phyloP scores from a whole-genome alignment of 768 basidiomycete genomes.

The Boletus sensibilis region DNA sequence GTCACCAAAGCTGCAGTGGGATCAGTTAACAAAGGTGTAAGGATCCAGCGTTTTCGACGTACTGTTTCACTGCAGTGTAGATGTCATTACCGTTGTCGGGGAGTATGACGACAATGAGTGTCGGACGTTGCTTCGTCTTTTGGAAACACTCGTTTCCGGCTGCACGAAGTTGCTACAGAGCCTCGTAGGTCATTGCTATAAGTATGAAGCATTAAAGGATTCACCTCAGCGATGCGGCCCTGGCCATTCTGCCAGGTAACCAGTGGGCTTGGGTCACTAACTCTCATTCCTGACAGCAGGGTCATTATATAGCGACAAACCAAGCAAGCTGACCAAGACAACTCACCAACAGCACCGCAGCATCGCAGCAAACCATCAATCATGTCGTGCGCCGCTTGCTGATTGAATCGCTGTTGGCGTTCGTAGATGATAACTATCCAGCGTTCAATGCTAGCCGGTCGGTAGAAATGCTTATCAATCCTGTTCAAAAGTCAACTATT shows the following conservation, averaged over 20 bases:
- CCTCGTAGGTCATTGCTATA: background rate
- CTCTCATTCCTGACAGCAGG: constrained; percentile 51
- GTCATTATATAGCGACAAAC: background rate
- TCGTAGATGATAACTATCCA: constrained; percentile 74
- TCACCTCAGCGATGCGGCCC: constrained; percentile 48
- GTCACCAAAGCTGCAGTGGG: constrained; percentile 63
- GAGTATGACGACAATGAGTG: constrained; percentile 63
- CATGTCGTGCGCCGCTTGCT: constrained; percentile 51
- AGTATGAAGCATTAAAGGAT: constrained; percentile 2
- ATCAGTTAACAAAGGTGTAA: constrained; percentile 2
- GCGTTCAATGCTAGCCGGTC: constrained; percentile 47
- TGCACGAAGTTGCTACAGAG: constrained; percentile 44
- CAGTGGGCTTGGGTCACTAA: constrained; percentile 44
- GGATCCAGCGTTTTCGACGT: constrained; percentile 26
- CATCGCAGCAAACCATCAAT: constrained; percentile 48
- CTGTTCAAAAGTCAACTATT: constrained; percentile 33
- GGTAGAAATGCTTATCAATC: constrained; percentile 71
- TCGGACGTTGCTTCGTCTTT: constrained; percentile 44
- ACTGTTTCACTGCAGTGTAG: constrained; percentile 80
- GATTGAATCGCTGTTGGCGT: constrained; percentile 53
- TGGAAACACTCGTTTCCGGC: constrained; percentile 48
- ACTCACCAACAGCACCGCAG: constrained; percentile 60
- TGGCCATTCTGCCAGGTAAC: constrained; percentile 60
- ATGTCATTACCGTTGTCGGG: constrained; percentile 76
- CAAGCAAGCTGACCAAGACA: background rate